Base-by-base conservation (phyloP, 192 early-diverging fungal genomes). In the Umbelopsis sp. region DNA sequence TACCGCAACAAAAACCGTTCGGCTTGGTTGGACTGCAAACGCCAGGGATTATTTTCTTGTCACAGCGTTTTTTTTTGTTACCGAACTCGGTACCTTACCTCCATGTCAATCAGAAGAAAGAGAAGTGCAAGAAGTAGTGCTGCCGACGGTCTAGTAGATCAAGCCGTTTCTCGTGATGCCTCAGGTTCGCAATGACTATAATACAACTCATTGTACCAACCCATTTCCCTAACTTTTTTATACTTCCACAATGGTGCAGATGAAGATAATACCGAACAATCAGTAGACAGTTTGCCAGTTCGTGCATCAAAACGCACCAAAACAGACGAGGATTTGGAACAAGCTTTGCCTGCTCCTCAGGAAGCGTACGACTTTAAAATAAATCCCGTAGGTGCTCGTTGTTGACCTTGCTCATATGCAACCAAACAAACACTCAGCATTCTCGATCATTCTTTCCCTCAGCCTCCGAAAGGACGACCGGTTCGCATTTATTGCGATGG, bases 401-500 rank as follows among this genome's bases (percentile, higher is more conserved):
- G 10, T 8, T 26, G 22, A n/a, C 5, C 1, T 2, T 20, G 16
- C 26, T 34, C 56, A 62, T 34, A 6, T 32, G 4, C 20, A 17
- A 62, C 4, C 17, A 20, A 10, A 12, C 34, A 29, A 11, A 16
- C 1, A 34, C 56, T 62, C 21, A 32, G 26, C 26, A 12, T 32
- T 26, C 38, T 41, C 38, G 38, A 41, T 5, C 38, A 41, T 70
- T 65, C 17, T 22, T 69, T 69, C 31, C 22, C 29, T 59, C 62
- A 82, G 71, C 85, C 89, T 50, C 90, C 89, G 26, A 79, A 71
- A 14, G 86, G 88, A 74, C 84, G 88, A 10, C 85, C 88, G 4
- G 86, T 92, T 38, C 81, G 92, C 21, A 84, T 94, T 54, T 94
- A 94, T 78, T 89, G 86, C 73, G 92, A 94, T 77, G 92, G 92